These are phyloP conservation scores for Fraxinus anomala DNA, from an alignment of 257 asterid species.

Conservation along the genomic window DNA sequence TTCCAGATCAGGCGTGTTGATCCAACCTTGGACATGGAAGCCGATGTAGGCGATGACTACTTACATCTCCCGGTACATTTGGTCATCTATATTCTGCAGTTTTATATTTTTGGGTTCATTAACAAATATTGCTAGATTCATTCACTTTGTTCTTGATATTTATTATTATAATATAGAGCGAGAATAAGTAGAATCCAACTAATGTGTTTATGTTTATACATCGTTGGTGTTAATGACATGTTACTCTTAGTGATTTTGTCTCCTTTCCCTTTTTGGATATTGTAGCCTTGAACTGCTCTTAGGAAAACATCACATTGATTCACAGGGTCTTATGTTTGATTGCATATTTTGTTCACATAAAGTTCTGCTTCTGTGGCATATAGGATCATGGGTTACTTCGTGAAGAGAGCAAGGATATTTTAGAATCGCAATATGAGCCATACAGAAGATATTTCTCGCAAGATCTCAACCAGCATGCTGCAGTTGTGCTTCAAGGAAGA, in stretches of 20 bases:
- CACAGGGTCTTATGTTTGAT: conserved; percentile 10
- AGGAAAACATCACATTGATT: neutral
- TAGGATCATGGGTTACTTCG: conserved; percentile 84
- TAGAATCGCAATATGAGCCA: conserved; percentile 83
- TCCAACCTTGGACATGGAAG: conserved; percentile 93
- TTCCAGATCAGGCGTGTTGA: conserved; percentile 88
- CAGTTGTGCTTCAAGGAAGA: conserved; percentile 99
- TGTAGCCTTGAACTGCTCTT: neutral
- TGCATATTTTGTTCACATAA: conserved; percentile 7
- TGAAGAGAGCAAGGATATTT: conserved; percentile 62
- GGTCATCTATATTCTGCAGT: conserved; percentile 25
- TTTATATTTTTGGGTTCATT: conserved; percentile 19
- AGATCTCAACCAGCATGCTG: conserved; percentile 89
- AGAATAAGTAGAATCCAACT: neutral
- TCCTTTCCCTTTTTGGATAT: neutral
- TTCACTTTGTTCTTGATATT: conserved; percentile 15
- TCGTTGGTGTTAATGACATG: conserved; percentile 1
- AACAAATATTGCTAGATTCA: conserved; percentile 11
- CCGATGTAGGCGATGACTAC: conserved; percentile 95
- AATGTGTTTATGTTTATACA: conserved; percentile 12
- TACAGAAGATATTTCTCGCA: conserved; percentile 77
- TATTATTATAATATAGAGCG: conserved; percentile 10
- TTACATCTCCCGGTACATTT: conserved; percentile 75
- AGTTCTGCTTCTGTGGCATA: conserved; percentile 24
- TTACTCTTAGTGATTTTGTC: neutral